phyloP scores from a whole-genome alignment of 176 grass and related monocot genomes.

The Eleusine indica region DNA sequence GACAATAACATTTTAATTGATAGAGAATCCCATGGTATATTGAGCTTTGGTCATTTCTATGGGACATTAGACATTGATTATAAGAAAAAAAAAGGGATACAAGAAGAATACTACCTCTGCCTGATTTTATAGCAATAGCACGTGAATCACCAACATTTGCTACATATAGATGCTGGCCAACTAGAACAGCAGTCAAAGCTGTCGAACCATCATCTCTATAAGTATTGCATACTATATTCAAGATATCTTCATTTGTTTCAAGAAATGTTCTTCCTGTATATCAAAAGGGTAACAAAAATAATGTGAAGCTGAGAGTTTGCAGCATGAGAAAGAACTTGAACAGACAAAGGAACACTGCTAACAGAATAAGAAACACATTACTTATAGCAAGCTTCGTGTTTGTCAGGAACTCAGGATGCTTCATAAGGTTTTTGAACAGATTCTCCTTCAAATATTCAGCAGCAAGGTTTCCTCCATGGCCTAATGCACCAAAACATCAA shows the following conservation, averaged over 20 bases:
- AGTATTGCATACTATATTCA: constrained; percentile 55
- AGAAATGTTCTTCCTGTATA: constrained; percentile 59
- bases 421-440: constrained; percentile 82
- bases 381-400: constrained; percentile 83
- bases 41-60: background rate
- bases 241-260: constrained; percentile 76
- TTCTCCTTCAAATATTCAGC: constrained; percentile 86
- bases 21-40: background rate
- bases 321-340: constrained; percentile 30
- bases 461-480: constrained; percentile 75
- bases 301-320: constrained; percentile 24
- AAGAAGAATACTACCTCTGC: constrained; percentile 60
- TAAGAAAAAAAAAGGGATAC: background rate
- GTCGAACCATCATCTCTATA: constrained; percentile 95
- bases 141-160: constrained; percentile 97
- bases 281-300: constrained; percentile 32
- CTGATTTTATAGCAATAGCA: constrained; percentile 62
- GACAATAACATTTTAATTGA: background rate
- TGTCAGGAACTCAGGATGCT: constrained; percentile 73
- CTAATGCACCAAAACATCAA: constrained; percentile 45
- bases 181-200: constrained; percentile 71
- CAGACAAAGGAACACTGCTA: constrained; percentile 9
- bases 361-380: constrained; percentile 46
- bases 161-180: constrained; percentile 72
- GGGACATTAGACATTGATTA: background rate